Evolutionary conservation across 805 yeast genomes (phyloP), one percentile per base, ranked within the genome.

Genomic region (Metschnikowia lunata): DNA sequence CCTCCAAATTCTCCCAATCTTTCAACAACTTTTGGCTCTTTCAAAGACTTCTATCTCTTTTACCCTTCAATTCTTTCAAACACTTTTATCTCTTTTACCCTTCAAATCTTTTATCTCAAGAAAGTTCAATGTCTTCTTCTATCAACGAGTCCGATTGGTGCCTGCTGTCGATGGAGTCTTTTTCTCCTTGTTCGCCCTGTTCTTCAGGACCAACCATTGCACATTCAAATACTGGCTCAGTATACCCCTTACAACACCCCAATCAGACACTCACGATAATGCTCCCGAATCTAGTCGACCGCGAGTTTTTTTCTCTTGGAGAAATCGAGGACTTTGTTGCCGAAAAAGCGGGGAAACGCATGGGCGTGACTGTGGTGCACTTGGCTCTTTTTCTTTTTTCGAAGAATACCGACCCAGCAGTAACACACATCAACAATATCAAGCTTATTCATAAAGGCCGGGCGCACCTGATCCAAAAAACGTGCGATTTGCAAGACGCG

Each of bases 171-270:
- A 18, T 18, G 23, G 23, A 5, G 12, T 40, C 49, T 26, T 43
- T 50, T 13, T 38, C 49, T 26, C 57, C 57, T 26, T 53, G 55
- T 39, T 47, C 55, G 13, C 52, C 55, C 1, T 45, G 52, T 15
- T 43, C 46, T 4, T 43, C 46, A 9, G 46, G 46, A 8, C n/a
- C 33, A 5, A 43, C 46, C 7, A 38, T 10, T 10, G 32, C 18
- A 14, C 10, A 18, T 12, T 26, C 23, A 18, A 5, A 18, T 18
- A 18, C 23, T 18, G 23, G 23, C 23, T 18, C 23, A 3, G 23
- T 18, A 18, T 18, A 18, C 5, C 5, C 23, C 23, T 18, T 23
- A 18, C 12, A 31, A 31, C 34, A 31, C n/a, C 9, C 28, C 26
- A 34, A 18, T 18, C 23, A 18, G 23, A 34, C 8, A 11, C 38